These are phyloP conservation scores for Salix caprea DNA, from an alignment of 345 rosid species.

Conservation along the genomic window DNA sequence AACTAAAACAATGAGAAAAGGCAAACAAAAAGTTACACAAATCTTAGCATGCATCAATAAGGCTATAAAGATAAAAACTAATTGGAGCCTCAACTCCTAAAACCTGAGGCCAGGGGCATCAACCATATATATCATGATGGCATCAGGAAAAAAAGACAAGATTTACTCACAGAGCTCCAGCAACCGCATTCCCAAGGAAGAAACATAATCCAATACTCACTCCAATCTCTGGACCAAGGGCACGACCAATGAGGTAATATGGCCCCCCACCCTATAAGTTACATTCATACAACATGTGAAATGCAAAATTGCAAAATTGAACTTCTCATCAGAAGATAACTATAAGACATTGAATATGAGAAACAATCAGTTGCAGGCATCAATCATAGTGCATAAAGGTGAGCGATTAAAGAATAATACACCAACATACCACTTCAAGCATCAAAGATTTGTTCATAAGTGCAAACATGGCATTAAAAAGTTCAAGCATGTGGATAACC, in stretches of 20 bases:
- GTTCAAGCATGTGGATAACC: background rate
- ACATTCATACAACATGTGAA: constrained; percentile 3
- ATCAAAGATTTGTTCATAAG: background rate
- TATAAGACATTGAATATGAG: background rate
- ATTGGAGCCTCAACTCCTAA: background rate
- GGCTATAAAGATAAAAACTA: constrained; percentile 7
- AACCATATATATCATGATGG: constrained; percentile 3
- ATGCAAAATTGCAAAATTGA: background rate
- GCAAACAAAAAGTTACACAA: constrained; percentile 5
- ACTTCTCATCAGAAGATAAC: background rate
- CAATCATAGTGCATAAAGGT: background rate
- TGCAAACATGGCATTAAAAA: background rate
- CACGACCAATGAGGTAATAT: constrained; percentile 98
- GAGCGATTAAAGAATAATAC: background rate
- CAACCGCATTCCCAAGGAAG: constrained; percentile 98
- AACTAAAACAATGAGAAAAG: constrained; percentile 43
- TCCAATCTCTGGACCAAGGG: constrained; percentile 99
- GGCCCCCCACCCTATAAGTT: constrained; percentile 90
- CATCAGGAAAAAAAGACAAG: constrained; percentile 1
- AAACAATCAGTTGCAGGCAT: background rate
- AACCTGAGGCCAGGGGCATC: background rate
- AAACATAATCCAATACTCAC: constrained; percentile 99
- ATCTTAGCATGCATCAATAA: background rate
- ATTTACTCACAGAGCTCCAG: constrained; percentile 95
- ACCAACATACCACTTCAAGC: background rate